Conservation (phyloP, 495 filamentous ascomycete genomes). For the Usnea hakonensis region DNA sequence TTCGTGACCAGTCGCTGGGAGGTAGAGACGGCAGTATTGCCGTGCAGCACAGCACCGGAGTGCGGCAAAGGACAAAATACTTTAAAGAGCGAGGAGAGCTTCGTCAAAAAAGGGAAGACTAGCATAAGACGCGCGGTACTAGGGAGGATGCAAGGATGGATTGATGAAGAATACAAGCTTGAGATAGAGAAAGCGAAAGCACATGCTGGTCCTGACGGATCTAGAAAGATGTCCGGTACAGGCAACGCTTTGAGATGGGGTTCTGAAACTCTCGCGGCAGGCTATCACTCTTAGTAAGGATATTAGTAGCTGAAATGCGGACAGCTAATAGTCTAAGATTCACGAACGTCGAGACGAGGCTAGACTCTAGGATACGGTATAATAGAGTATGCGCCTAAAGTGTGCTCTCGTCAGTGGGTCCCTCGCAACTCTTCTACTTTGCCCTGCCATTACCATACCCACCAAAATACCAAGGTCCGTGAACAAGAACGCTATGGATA, state of each 20-base stretch:
- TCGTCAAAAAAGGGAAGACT: neutral
- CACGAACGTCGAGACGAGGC: neutral
- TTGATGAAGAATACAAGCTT: neutral
- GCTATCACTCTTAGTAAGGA: neutral
- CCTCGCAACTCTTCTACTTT: no score
- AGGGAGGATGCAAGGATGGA: neutral
- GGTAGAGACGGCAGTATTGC: neutral
- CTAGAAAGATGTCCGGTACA: neutral
- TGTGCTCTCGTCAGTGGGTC: no score
- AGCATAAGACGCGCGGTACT: neutral
- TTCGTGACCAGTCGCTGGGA: neutral
- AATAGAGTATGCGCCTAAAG: no score
- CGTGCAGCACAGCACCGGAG: neutral
- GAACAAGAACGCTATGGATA: no score
- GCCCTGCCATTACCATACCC: no score
- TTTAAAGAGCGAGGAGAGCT: neutral
- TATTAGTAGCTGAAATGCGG: neutral
- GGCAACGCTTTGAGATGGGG: neutral
- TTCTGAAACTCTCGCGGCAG: neutral
- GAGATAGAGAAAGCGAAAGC: neutral
- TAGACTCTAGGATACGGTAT: no score
- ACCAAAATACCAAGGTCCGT: no score
- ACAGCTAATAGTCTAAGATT: neutral
- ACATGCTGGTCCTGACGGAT: neutral
- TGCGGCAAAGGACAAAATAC: neutral